Percentiles rank a stretch among this genome's conserved stretches.
phyloP scores from a whole-genome alignment of 805 yeast species.

The Barnettozyma pratensis region DNA sequence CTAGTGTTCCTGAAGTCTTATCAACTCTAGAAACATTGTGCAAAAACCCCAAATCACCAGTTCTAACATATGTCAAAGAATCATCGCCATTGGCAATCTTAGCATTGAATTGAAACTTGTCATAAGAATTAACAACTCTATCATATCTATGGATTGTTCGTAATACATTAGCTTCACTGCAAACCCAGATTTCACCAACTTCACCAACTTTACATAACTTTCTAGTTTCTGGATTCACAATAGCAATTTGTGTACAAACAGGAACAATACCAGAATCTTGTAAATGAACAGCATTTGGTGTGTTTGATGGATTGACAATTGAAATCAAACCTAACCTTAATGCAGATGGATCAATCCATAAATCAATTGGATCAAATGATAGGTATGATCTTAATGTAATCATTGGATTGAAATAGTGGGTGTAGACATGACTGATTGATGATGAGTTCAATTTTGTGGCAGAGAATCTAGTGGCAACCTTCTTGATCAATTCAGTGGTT shows the following conservation, averaged over 20 bases:
- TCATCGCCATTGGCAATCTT: slow-evolving; percentile 60
- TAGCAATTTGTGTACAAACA: slow-evolving; percentile 87
- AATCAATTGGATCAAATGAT: slow-evolving; percentile 81
- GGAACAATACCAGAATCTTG: slow-evolving; percentile 97
- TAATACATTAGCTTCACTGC: slow-evolving; percentile 76
- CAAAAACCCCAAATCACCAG: slow-evolving; percentile 92
- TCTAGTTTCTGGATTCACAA: slow-evolving; percentile 90
- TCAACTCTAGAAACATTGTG: slow-evolving; percentile 58
- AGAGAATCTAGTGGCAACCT: slow-evolving; percentile 57
- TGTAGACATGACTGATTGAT: slow-evolving; percentile 71
- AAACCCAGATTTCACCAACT: slow-evolving; percentile 95
- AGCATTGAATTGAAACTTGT: slow-evolving; percentile 50
- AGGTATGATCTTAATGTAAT: slow-evolving; percentile 81
- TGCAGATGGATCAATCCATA: slow-evolving; percentile 83
- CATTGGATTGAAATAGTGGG: slow-evolving; percentile 76
- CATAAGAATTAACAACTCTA: slow-evolving; percentile 24
- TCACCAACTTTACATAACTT: slow-evolving; percentile 82
- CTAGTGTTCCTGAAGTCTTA: slow-evolving; percentile 31
- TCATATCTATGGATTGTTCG: slow-evolving; percentile 49
- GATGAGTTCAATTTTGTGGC: slow-evolving; percentile 60
- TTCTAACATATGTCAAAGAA: slow-evolving; percentile 65
- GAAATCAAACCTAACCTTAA: slow-evolving; percentile 85
- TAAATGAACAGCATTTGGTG: slow-evolving; percentile 63
- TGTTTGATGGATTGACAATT: slow-evolving; percentile 68
- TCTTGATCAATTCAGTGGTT: slow-evolving; percentile 49